Evolutionary conservation across 352 stramenopile species (phyloP).

Genomic region (Phytophthora ramorum): DNA sequence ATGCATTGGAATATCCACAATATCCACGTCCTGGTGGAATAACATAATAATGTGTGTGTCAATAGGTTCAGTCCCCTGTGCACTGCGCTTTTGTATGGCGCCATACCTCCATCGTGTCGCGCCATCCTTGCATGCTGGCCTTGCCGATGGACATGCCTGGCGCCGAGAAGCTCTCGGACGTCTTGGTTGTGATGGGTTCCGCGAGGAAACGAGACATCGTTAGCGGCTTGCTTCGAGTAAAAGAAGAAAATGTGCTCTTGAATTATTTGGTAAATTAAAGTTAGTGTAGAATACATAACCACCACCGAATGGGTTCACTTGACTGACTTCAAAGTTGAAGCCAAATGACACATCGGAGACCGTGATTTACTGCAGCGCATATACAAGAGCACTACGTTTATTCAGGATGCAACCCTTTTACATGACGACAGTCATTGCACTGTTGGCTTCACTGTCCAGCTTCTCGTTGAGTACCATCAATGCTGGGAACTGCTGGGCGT

Average conservation of each 20-base stretch:
- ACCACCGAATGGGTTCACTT: slow-evolving; percentile 1
- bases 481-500: slow-evolving; percentile 54
- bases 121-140: slow-evolving; percentile 86
- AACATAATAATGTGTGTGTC: slow-evolving; percentile 3
- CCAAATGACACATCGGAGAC: background rate
- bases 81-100: background rate
- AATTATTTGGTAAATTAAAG: background rate
- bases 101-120: slow-evolving; percentile 83
- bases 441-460: slow-evolving; percentile 6
- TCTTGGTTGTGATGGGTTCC: slow-evolving; percentile 82
- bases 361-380: too few relatives aligned
- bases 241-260: background rate
- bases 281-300: background rate
- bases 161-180: slow-evolving; percentile 51
- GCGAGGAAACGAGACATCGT: slow-evolving; percentile 87
- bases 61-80: background rate
- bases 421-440: background rate
- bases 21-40: slow-evolving; percentile 67
- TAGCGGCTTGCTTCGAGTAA: too few relatives aligned
- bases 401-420: background rate
- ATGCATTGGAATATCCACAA: slow-evolving; percentile 76
- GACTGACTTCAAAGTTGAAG: slow-evolving; percentile 12
- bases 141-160: slow-evolving; percentile 69
- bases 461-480: slow-evolving; percentile 33
- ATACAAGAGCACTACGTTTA: background rate